These are phyloP conservation scores for Paecilomyces sp. DNA, from an alignment of 2,329 filamentous ascomycete genomes.

Conservation along the genomic window DNA sequence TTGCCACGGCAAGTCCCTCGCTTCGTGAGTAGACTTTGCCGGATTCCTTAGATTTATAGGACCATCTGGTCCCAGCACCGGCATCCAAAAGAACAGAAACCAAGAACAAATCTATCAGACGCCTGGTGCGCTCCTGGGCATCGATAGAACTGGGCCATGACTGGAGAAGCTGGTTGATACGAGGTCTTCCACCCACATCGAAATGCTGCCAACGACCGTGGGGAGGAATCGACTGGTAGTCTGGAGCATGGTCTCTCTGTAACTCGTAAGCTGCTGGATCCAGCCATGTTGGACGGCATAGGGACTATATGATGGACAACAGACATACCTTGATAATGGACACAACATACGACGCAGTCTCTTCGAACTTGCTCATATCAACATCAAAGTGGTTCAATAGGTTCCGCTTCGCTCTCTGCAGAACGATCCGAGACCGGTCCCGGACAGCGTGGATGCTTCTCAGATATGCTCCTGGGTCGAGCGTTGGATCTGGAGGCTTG, in stretches of 20 bases:
- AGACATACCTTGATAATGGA: conserved; percentile 79
- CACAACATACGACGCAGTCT: conserved; percentile 82
- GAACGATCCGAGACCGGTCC: conserved; percentile 66
- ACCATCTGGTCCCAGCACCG: conserved; percentile 84
- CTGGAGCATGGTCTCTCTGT: conserved; percentile 62
- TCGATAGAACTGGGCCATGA: conserved; percentile 42
- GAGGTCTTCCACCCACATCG: conserved; percentile 48
- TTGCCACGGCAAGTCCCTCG: conserved; percentile 75
- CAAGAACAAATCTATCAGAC: conserved; percentile 55
- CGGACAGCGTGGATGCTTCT: conserved; percentile 83
- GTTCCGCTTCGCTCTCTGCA: conserved; percentile 70
- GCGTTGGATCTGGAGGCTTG: conserved; percentile 74
- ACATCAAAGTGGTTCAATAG: conserved; percentile 81
- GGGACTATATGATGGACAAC: neutral
- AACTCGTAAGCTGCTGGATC: neutral
- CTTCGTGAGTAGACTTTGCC: conserved; percentile 75
- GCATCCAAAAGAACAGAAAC: conserved; percentile 58
- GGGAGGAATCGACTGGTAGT: conserved; percentile 69
- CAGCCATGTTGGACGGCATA: neutral
- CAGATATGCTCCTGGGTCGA: conserved; percentile 86
- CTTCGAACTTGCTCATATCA: conserved; percentile 73
- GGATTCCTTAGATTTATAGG: conserved; percentile 85
- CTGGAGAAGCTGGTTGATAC: conserved; percentile 40
- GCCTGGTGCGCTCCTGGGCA: conserved; percentile 43
- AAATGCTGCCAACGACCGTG: conserved; percentile 64